Evolutionary conservation across 1,284 basidiomycete genomes (phyloP), one percentile per base, ranked within the genome.

Genomic region (Trichosporon coremiiforme): DNA sequence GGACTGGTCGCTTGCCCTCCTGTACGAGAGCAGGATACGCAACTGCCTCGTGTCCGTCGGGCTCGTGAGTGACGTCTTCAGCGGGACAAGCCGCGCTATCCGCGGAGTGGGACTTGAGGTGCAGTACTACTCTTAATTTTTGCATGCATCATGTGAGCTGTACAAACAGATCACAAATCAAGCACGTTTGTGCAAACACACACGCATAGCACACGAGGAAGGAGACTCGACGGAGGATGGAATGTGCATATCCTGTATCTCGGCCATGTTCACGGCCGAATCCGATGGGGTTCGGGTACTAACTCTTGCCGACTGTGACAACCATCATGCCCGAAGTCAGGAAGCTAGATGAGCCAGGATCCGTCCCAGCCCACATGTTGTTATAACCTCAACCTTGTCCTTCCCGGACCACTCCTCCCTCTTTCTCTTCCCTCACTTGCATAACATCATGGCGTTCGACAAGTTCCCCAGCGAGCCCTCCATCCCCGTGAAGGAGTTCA

Each of bases 1-100:
- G 0, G 93, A 90, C 71, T 91, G 92, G 74, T 91, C 94, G 74
- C 86, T 97, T 35, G 91, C 95, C 5, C 82, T 98, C 38, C 88
- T 98, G 79, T 98, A 95, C 92, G 94, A 98, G 85, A 93, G 94
- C 7, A 88, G 94, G n/a, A 84, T 98, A 76, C 88, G 90, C 60
- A 93, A 94, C 76, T 91, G 95, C 84, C 86, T 98, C 17, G 89
- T 98, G 74, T 92, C 93, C 71, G 83, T 96, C 35, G 95, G 95
- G 2, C 89, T 97, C 15, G 88, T 93, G 15, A 93, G 93, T 4
- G 93, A 98, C 79, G 86, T 98, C 10, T 88, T 91, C n/a, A 90
- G 89, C 78, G 86, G 91, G 45, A 87, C 89, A 67, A 66, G 70
- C 20, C 91, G 90, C 80, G 93, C 94, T 2, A 92, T 98, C 71